Evolutionary conservation across 129 eudicot species (phyloP), one percentile per base, ranked within the genome.

Genomic region (Artemisia annua): DNA sequence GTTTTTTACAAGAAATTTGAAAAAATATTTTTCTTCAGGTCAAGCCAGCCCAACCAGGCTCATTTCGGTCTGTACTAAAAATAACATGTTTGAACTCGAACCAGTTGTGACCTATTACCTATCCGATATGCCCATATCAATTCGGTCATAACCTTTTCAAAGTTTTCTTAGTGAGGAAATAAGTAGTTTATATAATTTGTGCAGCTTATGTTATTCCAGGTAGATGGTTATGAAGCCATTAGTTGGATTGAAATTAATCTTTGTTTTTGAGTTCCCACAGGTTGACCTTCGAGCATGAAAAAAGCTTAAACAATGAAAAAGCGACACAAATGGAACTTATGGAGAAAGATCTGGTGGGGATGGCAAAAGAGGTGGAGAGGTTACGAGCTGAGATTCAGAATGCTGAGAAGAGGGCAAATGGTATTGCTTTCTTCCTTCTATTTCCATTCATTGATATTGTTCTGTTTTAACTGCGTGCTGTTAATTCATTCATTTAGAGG

Each of bases 291-390:
- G 93, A 88, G 82, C 71, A 83, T 46, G 89, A 90, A 68, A 94
- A 90, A 78, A 66, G 82, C 39, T 30, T 73, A 69, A 94, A 94
- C 83, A 72, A 69, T 11, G 94, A 81, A 22, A 87, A 88, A 80
- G 99, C 83, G 68, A 79, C 82, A 35, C 79, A 90, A 80, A 53
- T 94, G 94, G 83, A 83, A 79, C 46, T 74, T 4, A 68, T 83
- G 89, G 99, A 94, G 83, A 86, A 77, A 77, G 85, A 88, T 43
- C 86, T 94, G 61, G 66, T 86, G 30, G 78, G 70, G 28, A 77
- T 94, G 92, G 86, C 78, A 50, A 78, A 71, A 78, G 88, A 94
- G 76, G 82, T 85, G 28, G 99, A 94, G 49, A 79, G 67, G 35
- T 69, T 88, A 80, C 93, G 87, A 19, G 85, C 87, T n/a, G 84